Percentiles rank a stretch among this genome's conserved stretches.
phyloP scores from a whole-genome alignment of 2,329 filamentous ascomycete genomes.

The Talaromyces pinophilus region DNA sequence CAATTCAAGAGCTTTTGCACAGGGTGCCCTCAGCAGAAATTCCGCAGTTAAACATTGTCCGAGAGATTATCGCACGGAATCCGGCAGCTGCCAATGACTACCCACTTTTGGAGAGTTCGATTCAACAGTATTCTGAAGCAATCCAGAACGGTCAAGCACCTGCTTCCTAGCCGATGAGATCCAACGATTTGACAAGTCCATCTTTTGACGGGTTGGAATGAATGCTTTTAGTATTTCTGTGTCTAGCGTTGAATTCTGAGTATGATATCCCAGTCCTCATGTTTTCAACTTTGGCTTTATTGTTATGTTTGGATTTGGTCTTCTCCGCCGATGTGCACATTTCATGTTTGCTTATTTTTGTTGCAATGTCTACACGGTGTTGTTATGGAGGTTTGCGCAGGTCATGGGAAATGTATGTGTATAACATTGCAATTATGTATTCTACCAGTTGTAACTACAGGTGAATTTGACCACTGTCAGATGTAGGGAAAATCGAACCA shows the following conservation, averaged over 20 bases:
- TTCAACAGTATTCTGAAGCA: constrained; percentile 32
- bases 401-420: constrained; percentile 22
- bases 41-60: constrained; percentile 74
- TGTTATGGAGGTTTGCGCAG: not conserved
- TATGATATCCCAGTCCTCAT: constrained; percentile 5
- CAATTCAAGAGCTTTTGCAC: constrained; percentile 68
- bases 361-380: not conserved
- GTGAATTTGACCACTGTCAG: not conserved
- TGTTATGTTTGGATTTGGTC: not conserved
- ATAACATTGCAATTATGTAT: constrained; percentile 23
- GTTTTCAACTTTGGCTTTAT: not conserved
- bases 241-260: constrained; percentile 3
- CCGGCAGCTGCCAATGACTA: constrained; percentile 65
- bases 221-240: constrained; percentile 5
- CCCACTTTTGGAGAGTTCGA: constrained; percentile 44
- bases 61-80: constrained; percentile 66
- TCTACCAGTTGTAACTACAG: constrained; percentile 5
- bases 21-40: constrained; percentile 68
- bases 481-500: not conserved
- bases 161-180: not conserved
- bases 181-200: not conserved
- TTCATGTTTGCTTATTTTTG: not conserved
- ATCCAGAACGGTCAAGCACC: constrained; percentile 14
- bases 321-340: not conserved
- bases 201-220: not conserved